Evolutionary conservation across 23 red algal species (phyloP), one percentile per base, ranked within the genome.

Genomic region (Gracilaria gracilis): DNA sequence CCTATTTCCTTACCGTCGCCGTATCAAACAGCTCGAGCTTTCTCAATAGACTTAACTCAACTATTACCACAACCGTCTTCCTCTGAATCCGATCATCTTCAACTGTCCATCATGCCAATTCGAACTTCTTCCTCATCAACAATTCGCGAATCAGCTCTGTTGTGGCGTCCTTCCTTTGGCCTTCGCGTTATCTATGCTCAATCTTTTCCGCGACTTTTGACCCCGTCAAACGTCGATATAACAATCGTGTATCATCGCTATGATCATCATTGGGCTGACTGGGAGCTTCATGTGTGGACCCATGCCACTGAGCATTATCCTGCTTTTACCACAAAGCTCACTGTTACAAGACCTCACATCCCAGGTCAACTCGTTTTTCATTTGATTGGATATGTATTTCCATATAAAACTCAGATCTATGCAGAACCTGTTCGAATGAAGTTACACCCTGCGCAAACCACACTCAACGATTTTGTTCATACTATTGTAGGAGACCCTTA

Each of bases 231-330:
- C 14, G 74, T 81, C 24, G 59, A 90, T 46, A 59, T 77, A 12
- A 49, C 55, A 13, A 25, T 90, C 6, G 44, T 81, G 14, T 90
- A 90, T 61, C 74, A 90, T 57, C 71, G 87, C 4, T 90, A 61
- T 38, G 87, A 74, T 19, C 2, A 59, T 62, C 70, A 81, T 15
- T 90, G 87, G 87, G 17, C 49, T 53, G 74, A 81, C 19, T 90
- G 87, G 87, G 74, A 90, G 38, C 44, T 90, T 12, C 73, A 81
- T 81, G 35, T 90, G 21, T 90, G 74, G 74, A 81, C 48, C 32
- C 57, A 81, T 24, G 54, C 71, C 12, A 49, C 36, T 5, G 87
- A 90, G 27, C 27, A 74, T 15, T 69, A 66, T 61, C 57, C 71
- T 24, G 73, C 71, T 27, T 47, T 57, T 27, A 40, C 87, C 5